Evolutionary conservation across 108 stramenopile species (phyloP), one percentile per base, ranked within the genome.

Genomic region (Nannochloropsis gaditana): DNA sequence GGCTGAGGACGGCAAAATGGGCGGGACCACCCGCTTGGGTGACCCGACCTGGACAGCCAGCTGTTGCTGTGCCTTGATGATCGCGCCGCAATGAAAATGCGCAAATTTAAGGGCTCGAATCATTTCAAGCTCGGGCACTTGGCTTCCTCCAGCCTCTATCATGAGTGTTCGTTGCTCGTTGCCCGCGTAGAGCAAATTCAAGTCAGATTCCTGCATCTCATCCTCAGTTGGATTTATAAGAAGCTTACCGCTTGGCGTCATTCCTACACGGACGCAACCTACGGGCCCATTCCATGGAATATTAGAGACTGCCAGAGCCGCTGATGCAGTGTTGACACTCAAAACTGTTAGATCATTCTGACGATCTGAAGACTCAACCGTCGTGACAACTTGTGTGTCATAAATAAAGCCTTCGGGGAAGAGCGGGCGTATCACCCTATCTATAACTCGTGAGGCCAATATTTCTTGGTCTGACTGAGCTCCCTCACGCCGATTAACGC

Each of bases 241-340:
- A 15, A 89, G 80, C 86, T 86, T 50, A 43, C 89, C 89, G 41
- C 83, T 44, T 21, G 85, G 82, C 84, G 43, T 43, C 82, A 15
- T 31, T 15, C 93, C 94, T 9, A 95, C 93, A 10, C 92, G 93
- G 80, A 91, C 90, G 43, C 90, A 90, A 10, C 90, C 92, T 17
- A 89, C 88, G 73, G 92, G 92, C 19, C 92, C 92, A n/a, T 92
- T 81, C 45, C 86, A 84, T 41, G 95, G 92, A 82, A 93, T 81
- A 84, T 91, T 84, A 50, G 86, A 84, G 43, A 90, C 85, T 31
- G 81, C 80, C 73, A 95, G 83, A 0, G 96, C 94, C 0, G 94
- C 93, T 11, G 94, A 90, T 2, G 95, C 94, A 59, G 94, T 90
- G 86, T 95, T 95, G 80, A 97, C 85, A 17, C 93, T 93, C 79